Evolutionary conservation across 192 early-diverging fungal genomes (phyloP), one percentile per base, ranked within the genome.

Genomic region (Spizellomyces sp.): DNA sequence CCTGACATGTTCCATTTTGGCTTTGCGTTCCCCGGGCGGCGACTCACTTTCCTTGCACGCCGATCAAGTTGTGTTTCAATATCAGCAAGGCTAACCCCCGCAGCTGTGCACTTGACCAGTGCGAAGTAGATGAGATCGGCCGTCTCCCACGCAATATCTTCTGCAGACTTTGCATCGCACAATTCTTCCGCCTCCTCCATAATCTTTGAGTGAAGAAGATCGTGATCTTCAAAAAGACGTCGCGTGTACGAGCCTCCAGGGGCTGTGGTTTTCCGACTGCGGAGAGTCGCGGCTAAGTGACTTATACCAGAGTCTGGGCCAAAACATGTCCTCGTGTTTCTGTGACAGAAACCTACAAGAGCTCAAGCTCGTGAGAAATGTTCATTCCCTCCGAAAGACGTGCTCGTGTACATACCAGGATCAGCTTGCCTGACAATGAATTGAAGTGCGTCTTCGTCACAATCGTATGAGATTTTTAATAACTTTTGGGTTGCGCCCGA

Each of bases 101-200:
- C 81, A 54, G 89, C 86, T 0, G 92, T 86, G 78, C 94, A 95
- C 72, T 93, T 95, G 62, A 87, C 88, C 69, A 99, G 79, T 6
- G 94, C 89, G 84, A 99, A 99, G 82, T 97, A 99, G 64, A 99
- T 86, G 63, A 98, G 74, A 76, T 99, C 97, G 14, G 97, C 96
- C 8, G 95, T 90, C 79, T 99, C 96, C 85, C 91, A 96, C 4
- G 95, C 94, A 77, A 98, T 89, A 7, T 98, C 92, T 12, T 89
- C 88, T 47, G 82, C 78, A 0, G 70, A 79, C 2, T 71, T 82
- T 48, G 97, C 95, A 21, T 93, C 88, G 60, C 92, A 94, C 42
- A 99, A 75, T 78, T 98, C 97, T 9, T 90, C 84, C 2, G 97
- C 97, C 79, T 98, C 96, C 76, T 99, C 97, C 80, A 94, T 86